These are phyloP conservation scores for Dactylellina cionopaga DNA, from an alignment of 2,329 filamentous ascomycete genomes.

Conservation along the genomic window DNA sequence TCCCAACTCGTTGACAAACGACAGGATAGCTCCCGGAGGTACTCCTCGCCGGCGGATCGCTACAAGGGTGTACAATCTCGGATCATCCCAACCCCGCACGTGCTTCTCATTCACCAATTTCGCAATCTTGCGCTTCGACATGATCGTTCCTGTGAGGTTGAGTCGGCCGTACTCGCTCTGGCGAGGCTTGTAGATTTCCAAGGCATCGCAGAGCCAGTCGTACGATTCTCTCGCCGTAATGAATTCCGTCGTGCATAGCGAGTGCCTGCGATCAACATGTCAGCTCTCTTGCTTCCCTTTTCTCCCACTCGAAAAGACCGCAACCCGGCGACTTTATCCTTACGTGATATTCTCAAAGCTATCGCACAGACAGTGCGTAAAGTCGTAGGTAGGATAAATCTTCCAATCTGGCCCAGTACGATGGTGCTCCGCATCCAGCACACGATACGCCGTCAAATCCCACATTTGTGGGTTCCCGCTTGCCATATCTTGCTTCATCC, in stretches of 20 bases:
- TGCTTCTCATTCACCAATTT: constrained; percentile 80
- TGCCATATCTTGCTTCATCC: constrained; percentile 89
- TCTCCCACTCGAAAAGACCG: neutral
- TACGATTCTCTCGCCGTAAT: constrained; percentile 85
- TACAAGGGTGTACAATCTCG: constrained; percentile 86
- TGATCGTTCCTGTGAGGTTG: constrained; percentile 83
- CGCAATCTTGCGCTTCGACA: constrained; percentile 85
- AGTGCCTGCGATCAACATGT: constrained; percentile 68
- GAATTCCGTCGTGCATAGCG: constrained; percentile 92
- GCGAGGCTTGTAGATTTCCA: constrained; percentile 90
- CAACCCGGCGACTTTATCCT: neutral
- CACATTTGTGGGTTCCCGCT: constrained; percentile 94
- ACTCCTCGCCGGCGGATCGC: constrained; percentile 84
- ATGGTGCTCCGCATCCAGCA: constrained; percentile 78
- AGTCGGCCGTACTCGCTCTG: constrained; percentile 85
- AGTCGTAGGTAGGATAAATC: constrained; percentile 96
- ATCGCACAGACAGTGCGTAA: constrained; percentile 89
- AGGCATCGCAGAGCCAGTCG: constrained; percentile 84
- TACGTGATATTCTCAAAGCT: constrained; percentile 85
- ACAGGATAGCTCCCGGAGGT: constrained; percentile 85
- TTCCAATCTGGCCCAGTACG: constrained; percentile 85
- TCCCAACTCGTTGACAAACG: constrained; percentile 89
- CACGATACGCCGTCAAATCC: constrained; percentile 91
- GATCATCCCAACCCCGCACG: constrained; percentile 91
- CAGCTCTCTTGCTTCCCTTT: too few species aligned